A percentile compares a stretch with the other conserved stretches of the same genome.
These are phyloP conservation scores for Didymella pomorum DNA, from an alignment of 2,329 filamentous ascomycete species.

Conservation along the genomic window DNA sequence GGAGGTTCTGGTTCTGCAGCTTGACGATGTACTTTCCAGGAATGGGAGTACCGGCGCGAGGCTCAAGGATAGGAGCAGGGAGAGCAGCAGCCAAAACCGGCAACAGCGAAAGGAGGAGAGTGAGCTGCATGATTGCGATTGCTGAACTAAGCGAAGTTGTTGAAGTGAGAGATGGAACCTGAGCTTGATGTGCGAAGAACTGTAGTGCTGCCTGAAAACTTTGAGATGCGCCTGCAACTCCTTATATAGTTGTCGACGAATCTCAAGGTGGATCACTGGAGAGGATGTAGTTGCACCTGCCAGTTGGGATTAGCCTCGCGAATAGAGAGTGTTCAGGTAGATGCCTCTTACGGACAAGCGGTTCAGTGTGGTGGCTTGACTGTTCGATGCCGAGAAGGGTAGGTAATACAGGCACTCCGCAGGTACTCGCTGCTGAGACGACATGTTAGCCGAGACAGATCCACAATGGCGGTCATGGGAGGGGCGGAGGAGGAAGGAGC, in stretches of 20 bases:
- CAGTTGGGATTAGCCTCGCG: conserved; percentile 38
- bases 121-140: conserved; percentile 50
- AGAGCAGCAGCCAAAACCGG: conserved; percentile 47
- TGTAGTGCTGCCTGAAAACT: conserved; percentile 37
- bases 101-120: conserved; percentile 49
- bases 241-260: conserved; percentile 42
- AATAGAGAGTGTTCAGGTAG: conserved; percentile 27
- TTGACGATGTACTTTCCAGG: conserved; percentile 58
- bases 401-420: conserved; percentile 39
- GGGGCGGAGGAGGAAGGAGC: conserved; percentile 26
- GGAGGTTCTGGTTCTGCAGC: conserved; percentile 50
- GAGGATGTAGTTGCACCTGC: conserved; percentile 39
- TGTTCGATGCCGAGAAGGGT: conserved; percentile 39
- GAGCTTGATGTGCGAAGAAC: conserved; percentile 31
- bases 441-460: conserved; percentile 36
- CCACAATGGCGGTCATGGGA: not conserved
- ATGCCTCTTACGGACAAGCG: conserved; percentile 26
- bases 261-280: conserved; percentile 20
- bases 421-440: conserved; percentile 26
- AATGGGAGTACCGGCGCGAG: conserved; percentile 49
- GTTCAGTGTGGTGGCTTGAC: conserved; percentile 38
- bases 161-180: conserved; percentile 26
- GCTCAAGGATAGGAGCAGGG: conserved; percentile 51
- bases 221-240: not conserved
- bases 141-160: conserved; percentile 17